Percentiles rank a stretch among this genome's conserved stretches.
Conservation (phyloP, 495 filamentous ascomycete species). For the Parathielavia hyrcaniae region DNA sequence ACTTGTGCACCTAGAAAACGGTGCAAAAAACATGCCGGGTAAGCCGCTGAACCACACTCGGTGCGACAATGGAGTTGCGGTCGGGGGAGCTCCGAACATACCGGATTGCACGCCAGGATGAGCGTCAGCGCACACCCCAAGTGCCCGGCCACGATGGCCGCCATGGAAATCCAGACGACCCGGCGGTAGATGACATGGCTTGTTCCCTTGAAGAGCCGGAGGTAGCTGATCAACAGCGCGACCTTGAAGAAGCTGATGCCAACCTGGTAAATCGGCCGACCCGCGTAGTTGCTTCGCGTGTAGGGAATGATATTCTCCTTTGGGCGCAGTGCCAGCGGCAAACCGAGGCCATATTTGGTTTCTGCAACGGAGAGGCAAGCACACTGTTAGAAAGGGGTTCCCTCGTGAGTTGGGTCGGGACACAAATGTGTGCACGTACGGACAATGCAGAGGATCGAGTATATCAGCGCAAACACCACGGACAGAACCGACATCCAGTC, state of each 20-base stretch:
- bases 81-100: slow-evolving; percentile 19
- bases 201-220: slow-evolving; percentile 47
- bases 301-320: slow-evolving; percentile 37
- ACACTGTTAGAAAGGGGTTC: neutral
- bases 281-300: slow-evolving; percentile 49
- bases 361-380: slow-evolving; percentile 29
- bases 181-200: slow-evolving; percentile 42
- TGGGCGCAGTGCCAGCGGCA: slow-evolving; percentile 41
- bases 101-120: slow-evolving; percentile 50
- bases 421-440: slow-evolving; percentile 39
- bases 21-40: neutral
- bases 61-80: slow-evolving; percentile 1
- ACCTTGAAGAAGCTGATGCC: slow-evolving; percentile 57
- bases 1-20: slow-evolving; percentile 39
- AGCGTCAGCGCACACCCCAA: slow-evolving; percentile 46
- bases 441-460: slow-evolving; percentile 45
- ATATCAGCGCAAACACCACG: slow-evolving; percentile 44
- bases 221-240: slow-evolving; percentile 51
- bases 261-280: slow-evolving; percentile 53
- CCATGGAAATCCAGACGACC: slow-evolving; percentile 46
- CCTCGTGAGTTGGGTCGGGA: neutral
- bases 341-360: slow-evolving; percentile 48
- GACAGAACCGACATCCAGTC: slow-evolving; percentile 29
- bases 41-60: neutral
- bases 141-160: slow-evolving; percentile 42